Evolutionary conservation across 163 green algal species (phyloP).

Genomic region (Chlorella variabilis): DNA sequence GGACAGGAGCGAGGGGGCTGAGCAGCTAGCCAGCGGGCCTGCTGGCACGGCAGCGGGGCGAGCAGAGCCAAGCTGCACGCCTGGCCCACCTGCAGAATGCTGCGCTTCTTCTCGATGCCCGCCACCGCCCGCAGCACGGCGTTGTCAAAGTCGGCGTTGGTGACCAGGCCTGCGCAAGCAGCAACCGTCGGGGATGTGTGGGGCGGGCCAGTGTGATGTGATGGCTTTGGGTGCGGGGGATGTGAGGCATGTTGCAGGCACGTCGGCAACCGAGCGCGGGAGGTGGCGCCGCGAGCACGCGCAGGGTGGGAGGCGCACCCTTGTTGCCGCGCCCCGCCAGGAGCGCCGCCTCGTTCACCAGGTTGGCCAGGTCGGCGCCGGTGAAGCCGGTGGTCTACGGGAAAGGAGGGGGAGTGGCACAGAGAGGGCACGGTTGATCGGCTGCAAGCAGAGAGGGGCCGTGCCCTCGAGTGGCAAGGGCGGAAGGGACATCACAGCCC

Average conservation of each 20-base stretch:
- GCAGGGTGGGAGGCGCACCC: slow-evolving; percentile 14
- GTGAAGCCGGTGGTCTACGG: slow-evolving; percentile 80
- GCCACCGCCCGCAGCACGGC: slow-evolving; percentile 79
- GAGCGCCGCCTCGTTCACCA: slow-evolving; percentile 84
- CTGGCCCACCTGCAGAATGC: slow-evolving; percentile 51
- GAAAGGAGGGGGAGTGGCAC: slow-evolving; percentile 37
- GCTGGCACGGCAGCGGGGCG: not conserved
- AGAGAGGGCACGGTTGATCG: too few species aligned
- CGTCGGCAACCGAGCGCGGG: too few species aligned
- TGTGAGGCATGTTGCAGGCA: too few species aligned
- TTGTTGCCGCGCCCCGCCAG: slow-evolving; percentile 62
- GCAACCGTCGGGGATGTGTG: not conserved
- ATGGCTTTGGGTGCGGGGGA: too few species aligned
- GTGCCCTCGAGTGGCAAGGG: too few species aligned
- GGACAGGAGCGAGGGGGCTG: too few species aligned
- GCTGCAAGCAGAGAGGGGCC: too few species aligned
- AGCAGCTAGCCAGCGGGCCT: too few species aligned
- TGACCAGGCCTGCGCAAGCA: slow-evolving; percentile 1
- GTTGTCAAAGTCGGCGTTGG: slow-evolving; percentile 75
- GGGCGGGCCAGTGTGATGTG: not conserved
- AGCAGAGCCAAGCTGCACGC: too few species aligned
- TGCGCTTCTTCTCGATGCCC: slow-evolving; percentile 90
- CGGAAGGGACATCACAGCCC: too few species aligned
- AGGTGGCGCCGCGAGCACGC: too few species aligned
- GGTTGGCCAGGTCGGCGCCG: slow-evolving; percentile 86